These are phyloP conservation scores for Botrytis medusae DNA, from an alignment of 2,329 filamentous ascomycete genomes.

Conservation along the genomic window DNA sequence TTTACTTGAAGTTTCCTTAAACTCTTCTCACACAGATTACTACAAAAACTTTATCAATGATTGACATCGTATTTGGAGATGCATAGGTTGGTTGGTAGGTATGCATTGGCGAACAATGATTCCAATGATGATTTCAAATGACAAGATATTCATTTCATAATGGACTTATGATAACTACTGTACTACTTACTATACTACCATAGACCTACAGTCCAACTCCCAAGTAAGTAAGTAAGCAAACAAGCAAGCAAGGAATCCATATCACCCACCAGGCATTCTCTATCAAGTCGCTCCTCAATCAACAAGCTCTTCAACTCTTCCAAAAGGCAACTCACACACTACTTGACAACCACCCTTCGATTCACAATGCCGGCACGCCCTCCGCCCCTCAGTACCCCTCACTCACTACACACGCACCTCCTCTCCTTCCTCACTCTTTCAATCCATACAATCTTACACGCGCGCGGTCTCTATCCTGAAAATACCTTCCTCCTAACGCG, in stretches of 20 bases:
- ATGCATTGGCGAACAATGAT: not conserved
- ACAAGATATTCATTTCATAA: not conserved
- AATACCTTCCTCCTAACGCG: conserved; percentile 65
- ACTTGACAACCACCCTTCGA: not conserved
- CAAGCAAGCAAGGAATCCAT: not conserved
- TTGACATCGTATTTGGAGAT: not conserved
- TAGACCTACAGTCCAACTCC: not conserved
- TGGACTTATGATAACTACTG: not conserved
- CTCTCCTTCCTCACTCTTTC: conserved; percentile 66
- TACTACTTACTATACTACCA: not conserved
- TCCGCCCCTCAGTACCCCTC: conserved; percentile 19
- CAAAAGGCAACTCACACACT: no score
- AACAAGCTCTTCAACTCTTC: not conserved
- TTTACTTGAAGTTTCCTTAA: no score
- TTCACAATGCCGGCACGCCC: conserved; percentile 23
- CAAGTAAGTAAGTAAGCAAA: not conserved
- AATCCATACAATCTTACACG: conserved; percentile 69
- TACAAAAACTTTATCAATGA: not conserved
- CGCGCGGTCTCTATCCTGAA: conserved; percentile 64
- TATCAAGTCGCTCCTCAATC: not conserved
- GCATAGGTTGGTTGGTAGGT: no score
- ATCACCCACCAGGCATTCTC: not conserved
- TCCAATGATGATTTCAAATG: not conserved
- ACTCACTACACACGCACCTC: conserved; percentile 55
- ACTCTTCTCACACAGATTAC: no score